A percentile compares a stretch with the other conserved stretches of the same genome.
These are phyloP conservation scores for Trichoderma asperellum DNA, from an alignment of 2,329 filamentous ascomycete genomes.

Conservation along the genomic window DNA sequence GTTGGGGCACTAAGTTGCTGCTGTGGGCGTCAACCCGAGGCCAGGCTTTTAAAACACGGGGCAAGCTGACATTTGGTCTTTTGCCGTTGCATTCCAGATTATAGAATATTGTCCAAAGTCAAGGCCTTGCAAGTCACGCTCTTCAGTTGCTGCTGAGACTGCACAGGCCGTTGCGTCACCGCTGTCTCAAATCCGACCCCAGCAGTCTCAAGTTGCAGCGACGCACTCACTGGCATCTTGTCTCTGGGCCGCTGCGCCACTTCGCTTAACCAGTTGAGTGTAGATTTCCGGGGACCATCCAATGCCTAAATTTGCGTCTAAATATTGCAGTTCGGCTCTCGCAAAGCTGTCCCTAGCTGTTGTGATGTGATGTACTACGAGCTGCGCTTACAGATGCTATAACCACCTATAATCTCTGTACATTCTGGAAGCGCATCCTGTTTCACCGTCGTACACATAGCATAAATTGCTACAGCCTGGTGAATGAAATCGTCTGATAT, in stretches of 20 bases:
- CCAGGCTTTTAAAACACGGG: neutral
- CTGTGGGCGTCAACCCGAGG: neutral
- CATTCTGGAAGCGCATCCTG: no score
- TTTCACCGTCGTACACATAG: neutral
- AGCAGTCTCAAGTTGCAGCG: neutral
- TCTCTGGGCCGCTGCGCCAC: neutral
- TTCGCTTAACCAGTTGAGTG: neutral
- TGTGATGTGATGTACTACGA: neutral
- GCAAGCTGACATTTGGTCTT: neutral
- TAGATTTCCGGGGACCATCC: neutral
- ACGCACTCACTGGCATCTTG: neutral
- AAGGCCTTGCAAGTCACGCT: neutral
- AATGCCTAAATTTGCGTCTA: neutral
- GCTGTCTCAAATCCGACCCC: constrained; percentile 6
- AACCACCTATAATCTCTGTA: neutral
- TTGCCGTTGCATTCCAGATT: neutral
- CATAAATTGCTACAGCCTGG: neutral
- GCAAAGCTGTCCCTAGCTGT: neutral
- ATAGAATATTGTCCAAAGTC: neutral
- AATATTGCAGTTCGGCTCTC: neutral
- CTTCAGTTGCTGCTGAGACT: constrained; percentile 1
- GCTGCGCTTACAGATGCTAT: neutral
- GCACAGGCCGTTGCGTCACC: constrained; percentile 9
- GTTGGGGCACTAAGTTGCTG: neutral
- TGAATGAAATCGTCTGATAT: neutral